phyloP scores from a whole-genome alignment of 441 rosid species.

The Francoa sonchifolia region DNA sequence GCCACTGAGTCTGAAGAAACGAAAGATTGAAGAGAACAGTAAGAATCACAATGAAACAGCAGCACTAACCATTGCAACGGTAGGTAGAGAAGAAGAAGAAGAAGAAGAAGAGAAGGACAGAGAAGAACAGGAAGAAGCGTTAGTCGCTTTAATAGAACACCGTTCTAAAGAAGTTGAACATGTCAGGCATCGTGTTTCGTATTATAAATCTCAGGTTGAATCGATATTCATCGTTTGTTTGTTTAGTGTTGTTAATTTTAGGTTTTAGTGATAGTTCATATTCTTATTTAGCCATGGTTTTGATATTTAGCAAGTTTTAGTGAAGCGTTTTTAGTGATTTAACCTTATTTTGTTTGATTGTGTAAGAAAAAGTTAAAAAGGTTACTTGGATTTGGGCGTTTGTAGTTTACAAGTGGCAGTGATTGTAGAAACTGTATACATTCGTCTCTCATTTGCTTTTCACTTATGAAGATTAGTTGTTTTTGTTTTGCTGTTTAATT shows the following conservation, averaged over 20 bases:
- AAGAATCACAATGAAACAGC: not conserved
- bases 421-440: too few relatives aligned
- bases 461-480: too few relatives aligned
- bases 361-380: too few relatives aligned
- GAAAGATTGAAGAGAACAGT: slow-evolving; percentile 9
- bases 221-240: not conserved
- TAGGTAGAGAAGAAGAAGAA: slow-evolving; percentile 13
- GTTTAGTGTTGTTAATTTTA: not conserved
- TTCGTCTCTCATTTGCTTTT: too few relatives aligned
- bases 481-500: too few relatives aligned
- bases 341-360: not conserved
- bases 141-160: slow-evolving; percentile 64
- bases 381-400: too few relatives aligned
- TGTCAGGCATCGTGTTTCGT: slow-evolving; percentile 43
- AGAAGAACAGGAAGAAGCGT: slow-evolving; percentile 57
- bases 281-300: not conserved
- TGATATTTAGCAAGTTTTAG: not conserved
- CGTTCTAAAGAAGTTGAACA: slow-evolving; percentile 61
- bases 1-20: slow-evolving; percentile 27
- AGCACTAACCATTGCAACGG: not conserved
- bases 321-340: not conserved
- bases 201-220: slow-evolving; percentile 62
- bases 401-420: too few relatives aligned
- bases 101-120: slow-evolving; percentile 20
- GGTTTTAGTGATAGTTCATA: not conserved